Evolutionary conservation across 257 asterid genomes (phyloP).

Genomic region (Lantana camara): DNA sequence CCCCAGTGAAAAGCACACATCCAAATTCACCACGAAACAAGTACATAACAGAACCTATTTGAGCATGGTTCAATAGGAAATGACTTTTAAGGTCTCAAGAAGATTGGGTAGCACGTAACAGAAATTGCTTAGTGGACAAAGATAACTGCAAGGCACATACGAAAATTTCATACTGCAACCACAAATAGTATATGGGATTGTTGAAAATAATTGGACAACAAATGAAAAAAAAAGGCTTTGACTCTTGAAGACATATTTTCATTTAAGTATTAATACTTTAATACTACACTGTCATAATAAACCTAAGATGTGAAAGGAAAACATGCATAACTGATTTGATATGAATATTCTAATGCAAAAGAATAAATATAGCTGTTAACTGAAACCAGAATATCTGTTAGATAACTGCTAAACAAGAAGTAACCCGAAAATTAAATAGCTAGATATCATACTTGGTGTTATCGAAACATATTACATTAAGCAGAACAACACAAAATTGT

Average conservation of each 20-base stretch:
- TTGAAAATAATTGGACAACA: background rate
- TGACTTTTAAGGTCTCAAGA: background rate
- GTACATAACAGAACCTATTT: constrained; percentile 81
- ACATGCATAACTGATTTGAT: background rate
- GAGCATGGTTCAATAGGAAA: background rate
- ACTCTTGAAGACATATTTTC: background rate
- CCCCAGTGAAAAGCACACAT: constrained; percentile 79
- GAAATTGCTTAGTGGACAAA: background rate
- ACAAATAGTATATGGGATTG: constrained; percentile 6
- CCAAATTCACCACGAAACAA: constrained; percentile 91
- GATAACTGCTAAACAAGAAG: background rate
- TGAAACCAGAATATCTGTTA: background rate
- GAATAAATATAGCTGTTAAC: background rate
- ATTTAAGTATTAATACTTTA: background rate
- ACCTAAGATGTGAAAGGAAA: background rate
- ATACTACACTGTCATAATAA: background rate
- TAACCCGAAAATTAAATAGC: background rate
- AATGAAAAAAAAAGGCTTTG: background rate
- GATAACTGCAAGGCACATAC: background rate
- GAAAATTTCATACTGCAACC: background rate
- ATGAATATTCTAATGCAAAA: background rate
- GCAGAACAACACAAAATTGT: too few species aligned
- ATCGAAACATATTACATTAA: background rate
- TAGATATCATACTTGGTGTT: background rate
- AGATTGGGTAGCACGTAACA: constrained; percentile 6